Base-by-base conservation (phyloP, 352 stramenopile genomes). In the Phytopythium delawarense region DNA sequence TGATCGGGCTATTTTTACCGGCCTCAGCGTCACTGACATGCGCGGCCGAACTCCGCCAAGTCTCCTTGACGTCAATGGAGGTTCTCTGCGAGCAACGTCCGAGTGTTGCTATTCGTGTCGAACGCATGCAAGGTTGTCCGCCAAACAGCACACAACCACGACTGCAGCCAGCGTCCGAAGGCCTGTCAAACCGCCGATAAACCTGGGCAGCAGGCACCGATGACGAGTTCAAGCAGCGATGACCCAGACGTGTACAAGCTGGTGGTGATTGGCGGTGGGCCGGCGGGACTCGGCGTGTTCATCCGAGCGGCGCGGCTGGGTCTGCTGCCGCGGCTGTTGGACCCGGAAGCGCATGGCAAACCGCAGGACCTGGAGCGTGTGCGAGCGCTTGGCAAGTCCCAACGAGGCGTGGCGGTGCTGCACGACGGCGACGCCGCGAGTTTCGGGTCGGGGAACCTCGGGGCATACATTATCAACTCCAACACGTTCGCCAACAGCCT, bases 401-500 rank as follows among this genome's bases (percentile, higher is more conserved):
- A 84, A 44, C 75, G 81, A 60, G 85, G 85, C 2, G 70, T 91
- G 9, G 78, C 74, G 25, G 66, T 92, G 39, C 57, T 94, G 32
- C 85, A 94, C 62, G 75, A 79, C 34, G 81, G 79, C 2, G 74
- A 87, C 35, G 61, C 61, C 5, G 64, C 61, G 9, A 84, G 68
- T 0, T 89, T 94, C 51, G 87, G 84, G 0, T 71, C 70, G 6
- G 87, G 84, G 30, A 91, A 88, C 46, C 75, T 96, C 23, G 83
- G 84, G 34, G 59, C 75, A 25, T 96, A 92, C 57, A 71, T 88
- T 25, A 96, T 93, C 71, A 93, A 96, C 68, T 92, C 81, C 4
- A 96, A 96, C 64, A 95, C 84, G 18, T 92, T 92, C 56, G 85
- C 81, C 0, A 88, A 76, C 51, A 89, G 82, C 32, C 58, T 96